These are phyloP conservation scores for Phytopythium chamaehyphon DNA, from an alignment of 352 stramenopile genomes.

Conservation along the genomic window DNA sequence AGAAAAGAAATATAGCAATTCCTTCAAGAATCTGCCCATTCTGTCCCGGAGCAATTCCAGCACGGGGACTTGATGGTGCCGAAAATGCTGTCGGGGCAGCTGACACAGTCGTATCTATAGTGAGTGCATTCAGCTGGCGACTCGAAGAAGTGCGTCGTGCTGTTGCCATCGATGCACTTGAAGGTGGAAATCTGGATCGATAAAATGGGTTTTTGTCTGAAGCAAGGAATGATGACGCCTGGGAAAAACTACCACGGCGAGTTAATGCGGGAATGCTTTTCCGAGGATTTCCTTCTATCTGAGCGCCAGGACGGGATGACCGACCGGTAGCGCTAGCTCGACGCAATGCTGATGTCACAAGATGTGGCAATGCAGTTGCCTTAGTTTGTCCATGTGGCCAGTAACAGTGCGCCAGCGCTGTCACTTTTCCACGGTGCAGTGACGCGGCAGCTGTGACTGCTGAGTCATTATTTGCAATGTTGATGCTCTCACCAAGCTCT, in stretches of 20 bases:
- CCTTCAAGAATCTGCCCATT: background rate
- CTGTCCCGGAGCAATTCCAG: background rate
- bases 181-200: slow-evolving; percentile 35
- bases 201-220: slow-evolving; percentile 66
- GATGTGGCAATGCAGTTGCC: background rate
- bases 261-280: slow-evolving; percentile 9
- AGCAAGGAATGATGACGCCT: slow-evolving; percentile 25
- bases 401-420: slow-evolving; percentile 41
- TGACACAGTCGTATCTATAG: background rate
- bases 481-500: background rate
- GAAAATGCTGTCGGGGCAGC: slow-evolving; percentile 7
- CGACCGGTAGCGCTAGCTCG: background rate
- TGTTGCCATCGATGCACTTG: slow-evolving; percentile 12
- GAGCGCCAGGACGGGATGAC: background rate
- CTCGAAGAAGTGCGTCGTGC: slow-evolving; percentile 29
- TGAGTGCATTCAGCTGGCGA: slow-evolving; percentile 18
- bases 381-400: slow-evolving; percentile 14
- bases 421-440: slow-evolving; percentile 35
- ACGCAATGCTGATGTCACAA: background rate
- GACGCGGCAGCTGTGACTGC: background rate
- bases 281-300: background rate
- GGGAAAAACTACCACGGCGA: background rate
- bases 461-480: slow-evolving; percentile 4
- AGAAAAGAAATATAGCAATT: slow-evolving; percentile 56
- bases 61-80: slow-evolving; percentile 21